Base-by-base conservation (phyloP, 2,329 filamentous ascomycete species). In the Trichoderma brevicompactum region DNA sequence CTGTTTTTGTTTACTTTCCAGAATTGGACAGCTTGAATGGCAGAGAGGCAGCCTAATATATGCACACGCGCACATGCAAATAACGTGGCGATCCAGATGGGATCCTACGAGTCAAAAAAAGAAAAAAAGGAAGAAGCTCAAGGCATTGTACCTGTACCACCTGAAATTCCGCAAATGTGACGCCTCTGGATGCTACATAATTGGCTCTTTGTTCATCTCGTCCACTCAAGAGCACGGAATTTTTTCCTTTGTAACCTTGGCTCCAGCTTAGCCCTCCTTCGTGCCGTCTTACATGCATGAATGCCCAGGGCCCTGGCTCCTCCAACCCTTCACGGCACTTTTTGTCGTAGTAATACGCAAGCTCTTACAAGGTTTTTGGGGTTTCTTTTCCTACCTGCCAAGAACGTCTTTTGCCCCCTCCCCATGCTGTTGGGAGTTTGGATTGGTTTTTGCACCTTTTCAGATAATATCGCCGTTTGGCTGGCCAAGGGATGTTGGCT, bases 281-380 rank as follows among this genome's bases (percentile, higher is more conserved):
- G 17, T 23, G 43, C 36, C 36, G 59, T 63, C 59, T 63, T 63
- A 63, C 59, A 63, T 63, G 59, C 59, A 63, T 63, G 17, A 49
- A 9, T 34, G 59, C 49, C 58, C 23, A 61, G 59, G 17, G 9
- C 36, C 13, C 48, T 50, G 15, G 48, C 15, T 49, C 23, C 46
- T 7, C 15, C 23, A 15, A 15, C 48, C 36, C 36, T 38, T 38
- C 10, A 38, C 36, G 48, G 48, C 13, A 50, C 19, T 49, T 49
- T 13, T 28, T 28, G 5, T 49, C 7, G 48, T 34, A 34, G 3
- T 53, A 19, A 34, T 10, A 54, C 19, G 36, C 52, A 54, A 28
- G 36, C 52, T 41, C 17, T 54, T 19, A 36, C 28, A 15, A 7
- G 2, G 49, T 12, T 28, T 12, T n/a, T n/a, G n/a, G 23, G 23